These are phyloP conservation scores for Fimicolochytrium jonesii DNA, from an alignment of 192 early-diverging fungal species.

Conservation along the genomic window DNA sequence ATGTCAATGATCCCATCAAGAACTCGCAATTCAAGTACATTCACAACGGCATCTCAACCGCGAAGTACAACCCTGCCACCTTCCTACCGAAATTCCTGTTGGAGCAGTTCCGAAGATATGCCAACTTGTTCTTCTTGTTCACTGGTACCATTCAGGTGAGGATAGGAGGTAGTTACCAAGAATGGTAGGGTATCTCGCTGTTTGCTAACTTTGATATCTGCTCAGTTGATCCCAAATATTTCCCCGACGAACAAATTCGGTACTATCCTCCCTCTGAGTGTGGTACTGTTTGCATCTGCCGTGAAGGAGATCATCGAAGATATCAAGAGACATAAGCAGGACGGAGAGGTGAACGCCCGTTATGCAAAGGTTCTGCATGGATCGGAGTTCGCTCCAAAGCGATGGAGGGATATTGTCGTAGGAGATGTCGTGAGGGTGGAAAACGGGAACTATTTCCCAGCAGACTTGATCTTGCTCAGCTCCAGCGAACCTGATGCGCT, in stretches of 20 bases:
- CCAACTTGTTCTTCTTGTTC: slow-evolving; percentile 96
- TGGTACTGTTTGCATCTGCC: slow-evolving; percentile 86
- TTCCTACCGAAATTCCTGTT: slow-evolving; percentile 92
- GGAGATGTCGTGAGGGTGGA: slow-evolving; percentile 92
- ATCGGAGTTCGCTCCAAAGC: slow-evolving; percentile 64
- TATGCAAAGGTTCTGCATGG: slow-evolving; percentile 38
- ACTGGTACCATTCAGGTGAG: slow-evolving; percentile 72
- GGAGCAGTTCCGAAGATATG: slow-evolving; percentile 95
- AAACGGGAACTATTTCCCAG: slow-evolving; percentile 84
- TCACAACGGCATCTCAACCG: slow-evolving; percentile 88
- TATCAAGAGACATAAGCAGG: slow-evolving; percentile 40
- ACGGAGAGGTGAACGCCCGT: slow-evolving; percentile 44
- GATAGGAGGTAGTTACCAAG: background rate
- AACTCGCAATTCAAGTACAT: slow-evolving; percentile 76
- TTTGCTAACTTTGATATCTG: background rate
- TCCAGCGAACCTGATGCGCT: slow-evolving; percentile 93
- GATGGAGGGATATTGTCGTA: slow-evolving; percentile 80
- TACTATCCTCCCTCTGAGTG: slow-evolving; percentile 74
- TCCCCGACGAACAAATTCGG: slow-evolving; percentile 90
- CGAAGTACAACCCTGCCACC: slow-evolving; percentile 85
- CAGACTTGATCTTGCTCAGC: slow-evolving; percentile 87
- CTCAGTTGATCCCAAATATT: slow-evolving; percentile 83
- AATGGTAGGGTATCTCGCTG: background rate
- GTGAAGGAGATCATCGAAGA: slow-evolving; percentile 95
- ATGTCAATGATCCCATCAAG: slow-evolving; percentile 78